phyloP scores from a whole-genome alignment of 164 flowering plant genomes.

The Pachysandra terminalis region DNA sequence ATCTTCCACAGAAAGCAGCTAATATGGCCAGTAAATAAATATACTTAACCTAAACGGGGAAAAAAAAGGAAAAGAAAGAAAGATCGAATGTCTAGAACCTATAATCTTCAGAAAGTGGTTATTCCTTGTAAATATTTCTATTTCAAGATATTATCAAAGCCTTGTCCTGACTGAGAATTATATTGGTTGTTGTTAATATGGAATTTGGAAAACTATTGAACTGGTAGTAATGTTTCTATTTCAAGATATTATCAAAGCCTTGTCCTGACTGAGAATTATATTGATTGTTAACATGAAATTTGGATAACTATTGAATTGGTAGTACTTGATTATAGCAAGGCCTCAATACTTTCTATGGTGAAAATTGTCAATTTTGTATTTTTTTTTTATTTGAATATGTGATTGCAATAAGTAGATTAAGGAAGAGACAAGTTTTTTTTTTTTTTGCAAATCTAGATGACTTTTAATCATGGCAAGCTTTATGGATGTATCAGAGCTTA shows the following conservation, averaged over 20 bases:
- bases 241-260: background rate
- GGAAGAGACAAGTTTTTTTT: too few relatives aligned
- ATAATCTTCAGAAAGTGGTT: background rate
- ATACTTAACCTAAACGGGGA: background rate
- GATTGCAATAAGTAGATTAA: too few relatives aligned
- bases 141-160: too few relatives aligned
- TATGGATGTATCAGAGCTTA: background rate
- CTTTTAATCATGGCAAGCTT: background rate
- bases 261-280: background rate
- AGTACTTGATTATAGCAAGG: background rate
- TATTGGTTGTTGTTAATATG: too few relatives aligned
- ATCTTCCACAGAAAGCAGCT: too few relatives aligned
- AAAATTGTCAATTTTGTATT: too few relatives aligned
- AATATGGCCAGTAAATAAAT: too few relatives aligned
- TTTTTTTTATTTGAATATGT: too few relatives aligned
- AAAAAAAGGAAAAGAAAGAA: too few relatives aligned
- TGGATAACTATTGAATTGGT: background rate
- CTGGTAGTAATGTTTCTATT: background rate
- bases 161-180: background rate
- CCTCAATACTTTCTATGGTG: background rate
- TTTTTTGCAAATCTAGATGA: background rate
- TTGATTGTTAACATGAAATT: too few relatives aligned
- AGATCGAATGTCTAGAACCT: background rate
- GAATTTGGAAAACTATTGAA: background rate
- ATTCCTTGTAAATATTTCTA: background rate